Evolutionary conservation across 169 alveolate species (phyloP).

Genomic region (Plasmodium malariae): DNA sequence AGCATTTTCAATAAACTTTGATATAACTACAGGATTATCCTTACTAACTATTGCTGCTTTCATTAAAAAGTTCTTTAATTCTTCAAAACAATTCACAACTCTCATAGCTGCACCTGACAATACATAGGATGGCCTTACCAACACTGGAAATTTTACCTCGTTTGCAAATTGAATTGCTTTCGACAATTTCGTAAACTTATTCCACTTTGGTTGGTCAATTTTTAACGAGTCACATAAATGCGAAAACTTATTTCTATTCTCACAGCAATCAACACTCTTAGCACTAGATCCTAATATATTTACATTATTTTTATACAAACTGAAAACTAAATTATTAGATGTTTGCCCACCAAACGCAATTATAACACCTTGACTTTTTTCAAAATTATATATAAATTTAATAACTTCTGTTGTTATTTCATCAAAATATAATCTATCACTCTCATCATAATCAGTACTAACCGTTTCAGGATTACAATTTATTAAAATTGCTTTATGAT

Average conservation of each 20-base stretch:
- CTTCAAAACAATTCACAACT: conserved; percentile 85
- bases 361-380: conserved; percentile 86
- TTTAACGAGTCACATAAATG: conserved; percentile 88
- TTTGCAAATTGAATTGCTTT: conserved; percentile 82
- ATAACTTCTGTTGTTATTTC: conserved; percentile 87
- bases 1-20: conserved; percentile 89
- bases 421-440: conserved; percentile 90
- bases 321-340: conserved; percentile 90
- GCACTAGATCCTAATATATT: conserved; percentile 91
- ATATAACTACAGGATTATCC: conserved; percentile 91
- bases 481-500: conserved; percentile 83
- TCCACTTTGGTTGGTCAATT: conserved; percentile 93
- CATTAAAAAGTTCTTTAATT: conserved; percentile 84
- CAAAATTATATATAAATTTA: conserved; percentile 84
- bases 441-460: conserved; percentile 92
- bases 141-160: conserved; percentile 87
- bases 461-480: conserved; percentile 94
- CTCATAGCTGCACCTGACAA: conserved; percentile 93
- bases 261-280: conserved; percentile 90
- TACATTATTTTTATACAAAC: conserved; percentile 80
- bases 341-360: conserved; percentile 93
- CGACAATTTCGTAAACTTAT: conserved; percentile 86
- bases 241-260: conserved; percentile 90
- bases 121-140: conserved; percentile 93
- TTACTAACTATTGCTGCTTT: conserved; percentile 90